Conservation (phyloP, 2,329 filamentous ascomycete species). For the Fonsecaea erecta region DNA sequence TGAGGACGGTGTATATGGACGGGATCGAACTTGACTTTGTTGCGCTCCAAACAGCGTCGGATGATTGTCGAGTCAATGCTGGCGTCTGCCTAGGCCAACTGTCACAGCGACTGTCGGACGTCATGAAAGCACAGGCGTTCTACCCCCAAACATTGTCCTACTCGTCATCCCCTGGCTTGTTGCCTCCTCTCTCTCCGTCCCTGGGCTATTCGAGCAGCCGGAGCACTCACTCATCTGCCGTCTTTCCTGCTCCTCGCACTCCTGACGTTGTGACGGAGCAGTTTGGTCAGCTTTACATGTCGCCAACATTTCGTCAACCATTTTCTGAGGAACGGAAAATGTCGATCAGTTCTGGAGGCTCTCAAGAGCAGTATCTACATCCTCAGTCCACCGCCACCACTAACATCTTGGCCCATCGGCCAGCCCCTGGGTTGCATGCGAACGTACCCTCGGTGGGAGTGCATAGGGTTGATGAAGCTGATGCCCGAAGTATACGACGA, state of each 20-base stretch:
- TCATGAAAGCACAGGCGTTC: conserved; percentile 26
- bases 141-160: conserved; percentile 20
- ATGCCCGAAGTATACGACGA: conserved; percentile 29
- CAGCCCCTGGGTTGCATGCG: conserved; percentile 4
- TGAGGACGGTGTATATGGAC: conserved; percentile 42
- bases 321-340: conserved; percentile 16
- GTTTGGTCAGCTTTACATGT: conserved; percentile 23
- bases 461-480: conserved; percentile 21
- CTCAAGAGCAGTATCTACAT: conserved; percentile 18
- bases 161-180: conserved; percentile 17
- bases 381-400: background rate
- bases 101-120: conserved; percentile 41
- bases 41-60: conserved; percentile 44
- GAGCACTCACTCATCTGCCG: conserved; percentile 33
- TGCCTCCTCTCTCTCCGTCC: conserved; percentile 29
- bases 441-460: conserved; percentile 9
- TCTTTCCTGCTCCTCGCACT: conserved; percentile 18
- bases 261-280: conserved; percentile 24
- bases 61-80: conserved; percentile 44
- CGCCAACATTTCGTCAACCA: conserved; percentile 5
- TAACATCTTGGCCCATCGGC: background rate
- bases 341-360: conserved; percentile 21
- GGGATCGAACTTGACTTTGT: conserved; percentile 42
- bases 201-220: conserved; percentile 33
- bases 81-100: conserved; percentile 45